Conservation (phyloP, 306 rosid species). For the Quercus rubra region DNA sequence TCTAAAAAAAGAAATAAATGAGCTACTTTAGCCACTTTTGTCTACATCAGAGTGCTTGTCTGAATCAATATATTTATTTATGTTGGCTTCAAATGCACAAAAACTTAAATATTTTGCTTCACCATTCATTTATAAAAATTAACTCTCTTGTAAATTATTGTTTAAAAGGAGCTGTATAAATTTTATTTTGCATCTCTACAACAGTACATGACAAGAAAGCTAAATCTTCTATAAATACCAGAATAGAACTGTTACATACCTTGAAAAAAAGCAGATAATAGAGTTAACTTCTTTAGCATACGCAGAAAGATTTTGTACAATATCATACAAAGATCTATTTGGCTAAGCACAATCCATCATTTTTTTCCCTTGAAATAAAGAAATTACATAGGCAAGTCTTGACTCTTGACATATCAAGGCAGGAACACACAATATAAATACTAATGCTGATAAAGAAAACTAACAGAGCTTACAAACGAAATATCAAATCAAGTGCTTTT, state of each 20-base stretch:
- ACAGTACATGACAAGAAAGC: background rate
- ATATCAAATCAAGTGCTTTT: slow-evolving; percentile 51
- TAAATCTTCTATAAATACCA: background rate
- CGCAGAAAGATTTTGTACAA: slow-evolving; percentile 27
- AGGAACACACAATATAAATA: background rate
- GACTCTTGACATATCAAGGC: slow-evolving; percentile 8
- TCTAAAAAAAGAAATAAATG: background rate
- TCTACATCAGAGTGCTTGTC: background rate
- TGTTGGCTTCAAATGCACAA: background rate
- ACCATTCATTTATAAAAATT: background rate
- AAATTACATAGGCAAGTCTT: slow-evolving; percentile 16
- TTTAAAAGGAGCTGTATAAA: too few species aligned
- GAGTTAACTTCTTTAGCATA: background rate
- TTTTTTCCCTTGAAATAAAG: slow-evolving; percentile 14
- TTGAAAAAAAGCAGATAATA: background rate
- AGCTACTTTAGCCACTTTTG: background rate
- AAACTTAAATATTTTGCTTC: background rate
- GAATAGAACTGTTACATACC: background rate
- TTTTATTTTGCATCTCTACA: too few species aligned
- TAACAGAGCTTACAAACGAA: background rate
- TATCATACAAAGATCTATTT: slow-evolving; percentile 18
- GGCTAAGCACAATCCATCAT: slow-evolving; percentile 20
- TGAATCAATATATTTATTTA: background rate
- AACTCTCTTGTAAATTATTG: background rate
- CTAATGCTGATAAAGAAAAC: slow-evolving; percentile 23